Percentiles rank a stretch among this genome's conserved stretches.
Conservation (phyloP, 78 protist species). For the slime mould (Dictyostelium discoideum) region DNA sequence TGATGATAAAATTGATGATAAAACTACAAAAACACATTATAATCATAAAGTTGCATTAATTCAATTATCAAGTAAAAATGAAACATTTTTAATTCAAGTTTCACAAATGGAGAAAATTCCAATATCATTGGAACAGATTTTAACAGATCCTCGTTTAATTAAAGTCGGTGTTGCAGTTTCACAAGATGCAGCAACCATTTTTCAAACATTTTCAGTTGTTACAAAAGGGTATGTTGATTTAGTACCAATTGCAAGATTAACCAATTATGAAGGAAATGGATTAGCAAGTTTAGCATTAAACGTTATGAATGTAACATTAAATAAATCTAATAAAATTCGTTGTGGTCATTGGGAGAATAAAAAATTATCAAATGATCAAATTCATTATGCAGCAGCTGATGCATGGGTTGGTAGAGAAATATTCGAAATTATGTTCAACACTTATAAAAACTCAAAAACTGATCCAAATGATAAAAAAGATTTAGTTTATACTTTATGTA, state of each 20-base stretch:
- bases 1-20: neutral
- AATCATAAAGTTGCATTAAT: constrained; percentile 28
- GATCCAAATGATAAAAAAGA: constrained; percentile 8
- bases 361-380: constrained; percentile 38
- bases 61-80: constrained; percentile 9
- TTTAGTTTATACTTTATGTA: neutral
- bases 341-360: constrained; percentile 69
- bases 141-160: constrained; percentile 46
- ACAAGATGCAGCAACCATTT: constrained; percentile 44
- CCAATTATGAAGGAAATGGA: constrained; percentile 51
- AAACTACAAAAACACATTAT: neutral
- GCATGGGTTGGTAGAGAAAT: constrained; percentile 74
- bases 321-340: constrained; percentile 35
- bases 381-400: constrained; percentile 74
- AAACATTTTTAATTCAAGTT: constrained; percentile 13
- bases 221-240: constrained; percentile 64
- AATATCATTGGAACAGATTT: neutral
- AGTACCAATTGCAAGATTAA: constrained; percentile 46
- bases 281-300: constrained; percentile 41
- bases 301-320: neutral
- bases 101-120: constrained; percentile 8
- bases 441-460: neutral
- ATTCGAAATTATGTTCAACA: neutral
- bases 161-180: constrained; percentile 72
- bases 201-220: neutral